phyloP scores from a whole-genome alignment of 2,329 filamentous ascomycete species.

The Elsinoe fawcettii region DNA sequence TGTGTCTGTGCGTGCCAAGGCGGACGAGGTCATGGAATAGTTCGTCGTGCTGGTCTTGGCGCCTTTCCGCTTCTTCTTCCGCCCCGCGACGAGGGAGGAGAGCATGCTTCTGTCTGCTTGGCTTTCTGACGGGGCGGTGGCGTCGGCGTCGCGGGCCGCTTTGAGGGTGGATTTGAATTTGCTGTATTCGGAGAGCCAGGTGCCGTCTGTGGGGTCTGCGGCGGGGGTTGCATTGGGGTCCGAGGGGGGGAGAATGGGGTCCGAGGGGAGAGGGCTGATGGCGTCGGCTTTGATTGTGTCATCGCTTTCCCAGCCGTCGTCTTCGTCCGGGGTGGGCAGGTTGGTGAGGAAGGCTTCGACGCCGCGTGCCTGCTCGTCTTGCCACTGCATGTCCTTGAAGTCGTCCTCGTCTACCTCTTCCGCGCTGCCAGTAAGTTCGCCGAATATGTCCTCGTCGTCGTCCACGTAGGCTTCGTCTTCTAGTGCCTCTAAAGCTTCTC shows the following conservation, averaged over 20 bases:
- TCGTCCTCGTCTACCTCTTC: slow-evolving; percentile 70
- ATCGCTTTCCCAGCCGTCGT: slow-evolving; percentile 92
- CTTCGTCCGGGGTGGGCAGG: slow-evolving; percentile 42
- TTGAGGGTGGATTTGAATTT: slow-evolving; percentile 66
- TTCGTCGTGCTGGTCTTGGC: slow-evolving; percentile 79
- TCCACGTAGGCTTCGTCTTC: slow-evolving; percentile 95
- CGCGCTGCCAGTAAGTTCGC: slow-evolving; percentile 59
- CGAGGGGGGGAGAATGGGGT: slow-evolving; percentile 31
- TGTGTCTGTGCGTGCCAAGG: slow-evolving; percentile 79
- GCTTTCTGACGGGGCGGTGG: slow-evolving; percentile 51
- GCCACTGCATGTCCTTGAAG: slow-evolving; percentile 57
- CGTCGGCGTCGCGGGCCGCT: slow-evolving; percentile 28
- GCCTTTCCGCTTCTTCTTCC: slow-evolving; percentile 90
- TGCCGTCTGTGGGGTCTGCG: slow-evolving; percentile 49
- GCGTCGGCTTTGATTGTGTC: slow-evolving; percentile 64
- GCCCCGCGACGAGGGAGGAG: slow-evolving; percentile 65
- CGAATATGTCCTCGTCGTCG: slow-evolving; percentile 75
- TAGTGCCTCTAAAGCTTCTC: slow-evolving; percentile 85
- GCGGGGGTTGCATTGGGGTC: slow-evolving; percentile 29
- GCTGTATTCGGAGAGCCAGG: slow-evolving; percentile 88
- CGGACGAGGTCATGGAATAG: slow-evolving; percentile 88
- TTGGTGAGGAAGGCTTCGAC: slow-evolving; percentile 21
- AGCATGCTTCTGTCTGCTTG: slow-evolving; percentile 64
- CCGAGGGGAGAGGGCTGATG: slow-evolving; percentile 31
- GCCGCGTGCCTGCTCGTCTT: slow-evolving; percentile 27